Base-by-base conservation (phyloP, 306 rosid species). In the Citrullus colocynthis region DNA sequence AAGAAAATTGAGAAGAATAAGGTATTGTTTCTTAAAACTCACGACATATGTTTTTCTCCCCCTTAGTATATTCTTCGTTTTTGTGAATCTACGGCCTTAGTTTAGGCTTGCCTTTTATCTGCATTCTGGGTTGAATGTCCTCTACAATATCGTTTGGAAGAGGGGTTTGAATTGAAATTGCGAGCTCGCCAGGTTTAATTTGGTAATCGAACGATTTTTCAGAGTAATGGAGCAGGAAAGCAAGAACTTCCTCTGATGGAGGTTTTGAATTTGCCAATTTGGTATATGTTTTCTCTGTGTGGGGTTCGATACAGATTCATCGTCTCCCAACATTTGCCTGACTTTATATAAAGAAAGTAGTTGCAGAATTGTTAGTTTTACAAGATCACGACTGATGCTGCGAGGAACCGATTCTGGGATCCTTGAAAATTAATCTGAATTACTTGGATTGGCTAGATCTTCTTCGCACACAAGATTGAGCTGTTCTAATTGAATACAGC, bases 1-100 rank as follows among this genome's bases (percentile, higher is more conserved):
- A 96, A 96, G 87, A 87, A 88, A 77, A 90, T 96, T 52, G 98
- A 96, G 76, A 96, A 96, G 88, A 85, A 51, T 74, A 96, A 96
- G 99, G 99, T 96, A 84, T 83, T 9, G 4, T 55, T 65, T 82
- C 73, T 83, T 17, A 8, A 61, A 83, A 48, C 18, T 69, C 54
- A 65, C 63, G 63, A 49, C 36, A 54, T 52, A n/a, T 20, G 7
- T 73, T 48, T 12, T 57, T 41, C 34, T 18, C 34, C 20, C 42
- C 7, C 11, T 51, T 77, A 51, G 15, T 41, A 49, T 72, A 20
- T 64, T 81, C 30, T 45, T 48, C 76, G 20, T 45, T 21, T 78
- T 52, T 78, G 48, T 44, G 60, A 77, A 44, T 61, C 59, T 60
- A 42, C 41, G 41, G 30, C 44, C 9, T 74, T 34, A 18, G 15